Evolutionary conservation across 768 basidiomycete species (phyloP).

Genomic region (Rhodotorula babjevae): DNA sequence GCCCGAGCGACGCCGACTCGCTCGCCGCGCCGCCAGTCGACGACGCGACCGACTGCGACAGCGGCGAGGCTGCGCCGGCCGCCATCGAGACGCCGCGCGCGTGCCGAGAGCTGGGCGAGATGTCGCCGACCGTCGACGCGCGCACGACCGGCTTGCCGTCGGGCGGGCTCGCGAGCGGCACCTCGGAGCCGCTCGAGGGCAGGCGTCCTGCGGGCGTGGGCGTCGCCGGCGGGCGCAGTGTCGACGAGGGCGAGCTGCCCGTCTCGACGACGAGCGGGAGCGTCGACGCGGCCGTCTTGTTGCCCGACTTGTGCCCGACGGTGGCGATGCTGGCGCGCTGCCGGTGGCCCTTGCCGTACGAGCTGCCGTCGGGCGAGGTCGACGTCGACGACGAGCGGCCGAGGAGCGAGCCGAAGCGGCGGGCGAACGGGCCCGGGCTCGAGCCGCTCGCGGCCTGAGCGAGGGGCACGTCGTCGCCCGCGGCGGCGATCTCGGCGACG

Average conservation of each 20-base stretch:
- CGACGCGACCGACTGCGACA: neutral
- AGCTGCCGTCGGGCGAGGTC: neutral
- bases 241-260: neutral
- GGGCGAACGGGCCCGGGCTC: conserved; percentile 31
- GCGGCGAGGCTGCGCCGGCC: neutral
- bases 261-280: conserved; percentile 36
- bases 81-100: conserved; percentile 28
- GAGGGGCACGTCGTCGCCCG: conserved; percentile 35
- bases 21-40: neutral
- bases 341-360: conserved; percentile 23
- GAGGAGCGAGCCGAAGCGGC: conserved; percentile 43
- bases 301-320: conserved; percentile 24
- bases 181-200: conserved; percentile 18
- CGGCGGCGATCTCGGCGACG: neutral
- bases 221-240: neutral
- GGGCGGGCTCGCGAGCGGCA: conserved; percentile 26
- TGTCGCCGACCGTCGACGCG: conserved; percentile 33
- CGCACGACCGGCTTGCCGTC: conserved; percentile 31
- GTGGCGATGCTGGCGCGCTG: conserved; percentile 35
- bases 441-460: conserved; percentile 16
- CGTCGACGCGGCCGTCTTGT: conserved; percentile 33
- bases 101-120: conserved; percentile 24
- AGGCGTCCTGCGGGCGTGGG: neutral
- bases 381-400: conserved; percentile 29
- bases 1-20: conserved; percentile 12